phyloP scores from a whole-genome alignment of 208 protist species.

The Trypanosoma grayi region DNA sequence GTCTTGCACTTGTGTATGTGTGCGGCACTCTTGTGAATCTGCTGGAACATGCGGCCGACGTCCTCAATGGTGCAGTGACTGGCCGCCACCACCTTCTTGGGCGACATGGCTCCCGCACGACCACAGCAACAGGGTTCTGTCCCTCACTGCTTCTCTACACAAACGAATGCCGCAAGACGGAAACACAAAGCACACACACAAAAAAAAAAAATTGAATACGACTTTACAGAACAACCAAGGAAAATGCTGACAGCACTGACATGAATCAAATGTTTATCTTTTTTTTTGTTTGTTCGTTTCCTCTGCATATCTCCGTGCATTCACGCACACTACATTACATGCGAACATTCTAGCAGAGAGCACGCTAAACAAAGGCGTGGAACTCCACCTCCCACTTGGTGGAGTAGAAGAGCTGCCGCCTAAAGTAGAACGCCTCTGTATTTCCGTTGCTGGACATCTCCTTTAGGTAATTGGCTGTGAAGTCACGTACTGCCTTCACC shows the following conservation, averaged over 20 bases:
- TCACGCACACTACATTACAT: neutral
- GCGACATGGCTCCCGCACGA: neutral
- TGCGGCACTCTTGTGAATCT: constrained; percentile 74
- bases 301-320: too few species aligned
- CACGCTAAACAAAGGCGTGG: constrained; percentile 42
- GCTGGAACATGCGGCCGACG: constrained; percentile 73
- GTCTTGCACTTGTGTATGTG: constrained; percentile 65
- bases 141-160: too few species aligned
- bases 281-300: too few species aligned
- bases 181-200: too few species aligned
- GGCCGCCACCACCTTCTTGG: constrained; percentile 1
- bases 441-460: constrained; percentile 20
- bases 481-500: constrained; percentile 63
- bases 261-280: too few species aligned
- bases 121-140: too few species aligned
- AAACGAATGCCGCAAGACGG: too few species aligned
- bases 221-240: too few species aligned
- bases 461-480: constrained; percentile 55
- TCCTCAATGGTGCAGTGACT: constrained; percentile 21
- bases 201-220: too few species aligned
- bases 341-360: neutral
- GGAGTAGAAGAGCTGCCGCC: constrained; percentile 74
- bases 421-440: constrained; percentile 67
- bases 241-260: too few species aligned
- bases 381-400: constrained; percentile 80